Percentiles rank a stretch among this genome's conserved stretches.
Conservation (phyloP, 73 alveolate species). For the Breviolum minutum region DNA sequence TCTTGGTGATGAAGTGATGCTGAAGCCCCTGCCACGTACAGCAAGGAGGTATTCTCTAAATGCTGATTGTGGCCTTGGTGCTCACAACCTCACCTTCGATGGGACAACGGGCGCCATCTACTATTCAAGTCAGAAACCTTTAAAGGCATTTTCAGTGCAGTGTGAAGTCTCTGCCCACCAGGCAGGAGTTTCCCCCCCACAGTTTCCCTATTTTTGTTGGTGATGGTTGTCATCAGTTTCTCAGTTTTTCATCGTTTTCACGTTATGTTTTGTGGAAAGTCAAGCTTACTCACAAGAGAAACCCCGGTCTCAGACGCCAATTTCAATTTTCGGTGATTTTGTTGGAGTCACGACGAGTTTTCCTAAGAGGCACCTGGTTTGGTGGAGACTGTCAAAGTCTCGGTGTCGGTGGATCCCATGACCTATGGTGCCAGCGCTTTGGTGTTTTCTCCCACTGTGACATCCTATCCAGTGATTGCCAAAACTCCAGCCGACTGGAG, state of each 20-base stretch:
- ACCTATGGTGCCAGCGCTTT: conserved; percentile 44
- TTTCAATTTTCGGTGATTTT: neutral
- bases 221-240: neutral
- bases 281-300: too few species aligned
- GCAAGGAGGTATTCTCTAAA: conserved; percentile 71
- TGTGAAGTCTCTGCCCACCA: conserved; percentile 90
- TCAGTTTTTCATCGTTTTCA: neutral
- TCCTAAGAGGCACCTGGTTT: neutral
- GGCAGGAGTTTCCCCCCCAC: neutral
- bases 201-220: neutral
- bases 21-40: conserved; percentile 67
- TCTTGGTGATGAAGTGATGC: conserved; percentile 5
- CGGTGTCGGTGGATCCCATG: conserved; percentile 45
- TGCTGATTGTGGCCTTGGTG: conserved; percentile 49
- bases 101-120: conserved; percentile 61
- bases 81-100: conserved; percentile 70
- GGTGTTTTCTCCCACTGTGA: conserved; percentile 52
- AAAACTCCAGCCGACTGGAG: neutral
- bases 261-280: too few species aligned
- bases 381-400: conserved; percentile 57
- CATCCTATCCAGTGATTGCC: neutral
- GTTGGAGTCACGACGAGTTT: neutral
- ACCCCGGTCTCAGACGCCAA: too few species aligned
- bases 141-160: conserved; percentile 57
- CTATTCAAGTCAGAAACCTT: conserved; percentile 12